Conservation (phyloP, 768 basidiomycete genomes). For the Pholiota conissans region DNA sequence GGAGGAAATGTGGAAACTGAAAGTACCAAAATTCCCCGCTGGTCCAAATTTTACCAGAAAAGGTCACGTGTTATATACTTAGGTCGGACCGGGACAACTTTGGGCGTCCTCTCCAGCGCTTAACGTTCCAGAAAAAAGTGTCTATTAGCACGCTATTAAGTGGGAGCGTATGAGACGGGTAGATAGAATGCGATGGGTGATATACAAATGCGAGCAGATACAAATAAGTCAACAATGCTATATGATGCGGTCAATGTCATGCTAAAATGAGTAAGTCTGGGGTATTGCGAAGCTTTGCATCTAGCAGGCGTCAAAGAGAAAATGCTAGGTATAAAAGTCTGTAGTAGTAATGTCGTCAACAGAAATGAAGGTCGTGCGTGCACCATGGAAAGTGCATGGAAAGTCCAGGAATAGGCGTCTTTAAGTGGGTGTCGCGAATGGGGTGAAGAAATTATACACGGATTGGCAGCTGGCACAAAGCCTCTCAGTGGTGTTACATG, state of each 20-base stretch:
- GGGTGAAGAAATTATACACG: not conserved
- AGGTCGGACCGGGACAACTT: not conserved
- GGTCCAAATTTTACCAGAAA: not conserved
- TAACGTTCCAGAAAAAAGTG: not conserved
- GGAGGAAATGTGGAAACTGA: not conserved
- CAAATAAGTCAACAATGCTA: not conserved
- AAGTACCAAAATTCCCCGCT: not conserved
- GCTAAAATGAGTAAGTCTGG: not conserved
- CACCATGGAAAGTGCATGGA: not conserved
- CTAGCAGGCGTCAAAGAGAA: conserved; percentile 2
- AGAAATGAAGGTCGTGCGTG: not conserved
- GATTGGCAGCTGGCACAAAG: not conserved
- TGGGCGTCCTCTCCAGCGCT: not conserved
- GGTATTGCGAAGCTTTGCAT: conserved; percentile 8
- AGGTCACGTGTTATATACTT: not conserved
- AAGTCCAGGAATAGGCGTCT: not conserved
- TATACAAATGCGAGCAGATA: not conserved
- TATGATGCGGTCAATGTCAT: not conserved
- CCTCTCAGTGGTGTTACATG: not conserved
- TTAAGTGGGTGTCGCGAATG: not conserved
- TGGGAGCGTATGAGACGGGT: too few relatives aligned
- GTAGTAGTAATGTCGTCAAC: not conserved
- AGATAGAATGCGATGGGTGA: not conserved
- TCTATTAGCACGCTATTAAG: too few relatives aligned
- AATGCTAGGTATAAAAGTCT: conserved; percentile 4